A percentile compares a stretch with the other conserved stretches of the same genome.
These are phyloP conservation scores for Lachnellula subtilissima DNA, from an alignment of 2,329 filamentous ascomycete species.

Conservation along the genomic window DNA sequence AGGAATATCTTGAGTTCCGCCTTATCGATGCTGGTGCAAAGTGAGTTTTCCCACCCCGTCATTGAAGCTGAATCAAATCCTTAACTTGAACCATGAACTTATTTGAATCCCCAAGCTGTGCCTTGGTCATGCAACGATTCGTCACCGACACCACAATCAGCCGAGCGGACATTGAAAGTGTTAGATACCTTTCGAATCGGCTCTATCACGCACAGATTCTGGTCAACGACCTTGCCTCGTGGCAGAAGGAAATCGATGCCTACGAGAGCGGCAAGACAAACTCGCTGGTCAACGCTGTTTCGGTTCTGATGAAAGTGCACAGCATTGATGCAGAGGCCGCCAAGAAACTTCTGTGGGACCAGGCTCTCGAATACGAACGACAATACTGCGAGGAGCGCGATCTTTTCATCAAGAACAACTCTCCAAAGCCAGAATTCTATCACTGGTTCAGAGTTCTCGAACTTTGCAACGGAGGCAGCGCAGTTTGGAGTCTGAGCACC, in stretches of 20 bases:
- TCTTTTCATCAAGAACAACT: neutral
- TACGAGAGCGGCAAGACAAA: neutral
- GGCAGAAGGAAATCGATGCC: conserved; percentile 1
- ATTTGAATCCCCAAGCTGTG: neutral
- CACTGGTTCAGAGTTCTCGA: conserved; percentile 1
- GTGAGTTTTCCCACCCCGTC: neutral
- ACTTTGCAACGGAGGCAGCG: neutral
- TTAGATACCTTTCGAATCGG: neutral
- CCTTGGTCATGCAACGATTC: conserved; percentile 1
- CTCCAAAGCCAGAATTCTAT: neutral
- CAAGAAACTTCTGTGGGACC: neutral
- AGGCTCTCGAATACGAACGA: neutral
- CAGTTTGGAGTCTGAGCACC: neutral
- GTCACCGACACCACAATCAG: neutral
- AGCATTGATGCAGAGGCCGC: neutral
- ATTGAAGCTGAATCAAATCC: too few relatives aligned
- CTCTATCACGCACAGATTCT: neutral
- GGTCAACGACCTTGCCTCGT: neutral
- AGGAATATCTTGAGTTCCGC: neutral
- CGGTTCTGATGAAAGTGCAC: neutral
- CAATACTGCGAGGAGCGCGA: neutral
- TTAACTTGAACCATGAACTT: neutral
- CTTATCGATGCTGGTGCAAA: neutral
- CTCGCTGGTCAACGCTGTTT: conserved; percentile 1
- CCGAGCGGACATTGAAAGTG: neutral